Conservation (phyloP, 2,329 filamentous ascomycete genomes). For the Cercospora sp. region DNA sequence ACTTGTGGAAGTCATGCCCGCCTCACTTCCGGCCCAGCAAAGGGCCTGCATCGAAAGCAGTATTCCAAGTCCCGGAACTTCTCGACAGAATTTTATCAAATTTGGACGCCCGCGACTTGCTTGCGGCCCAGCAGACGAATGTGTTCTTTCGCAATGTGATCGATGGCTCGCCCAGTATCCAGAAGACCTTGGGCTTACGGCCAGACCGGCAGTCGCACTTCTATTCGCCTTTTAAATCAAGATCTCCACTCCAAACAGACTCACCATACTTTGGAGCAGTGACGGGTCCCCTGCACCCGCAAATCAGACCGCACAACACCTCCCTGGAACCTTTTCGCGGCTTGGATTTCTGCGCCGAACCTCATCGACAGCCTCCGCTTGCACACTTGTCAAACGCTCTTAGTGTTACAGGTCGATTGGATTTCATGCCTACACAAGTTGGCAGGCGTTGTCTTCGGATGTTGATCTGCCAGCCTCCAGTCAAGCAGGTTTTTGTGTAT, state of each 20-base stretch:
- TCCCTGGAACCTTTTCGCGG: too few species aligned
- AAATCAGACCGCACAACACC: too few species aligned
- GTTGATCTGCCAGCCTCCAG: background rate
- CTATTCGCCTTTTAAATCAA: too few species aligned
- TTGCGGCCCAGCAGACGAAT: background rate
- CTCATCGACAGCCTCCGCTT: too few species aligned
- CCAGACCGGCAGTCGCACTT: background rate
- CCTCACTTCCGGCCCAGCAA: background rate
- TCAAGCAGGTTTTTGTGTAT: too few species aligned
- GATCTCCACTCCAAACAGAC: too few species aligned
- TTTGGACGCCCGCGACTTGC: background rate
- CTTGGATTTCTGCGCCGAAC: too few species aligned
- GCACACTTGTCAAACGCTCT: background rate
- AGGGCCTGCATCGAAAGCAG: background rate
- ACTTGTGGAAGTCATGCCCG: background rate
- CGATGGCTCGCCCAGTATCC: background rate
- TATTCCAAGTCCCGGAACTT: background rate
- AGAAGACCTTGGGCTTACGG: background rate
- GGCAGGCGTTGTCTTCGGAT: background rate
- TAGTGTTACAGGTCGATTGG: background rate
- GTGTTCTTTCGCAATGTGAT: background rate
- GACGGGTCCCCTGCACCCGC: too few species aligned
- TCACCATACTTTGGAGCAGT: too few species aligned
- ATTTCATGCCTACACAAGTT: background rate
- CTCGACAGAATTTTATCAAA: background rate